phyloP scores from a whole-genome alignment of 2,329 filamentous ascomycete species.

The Metarhizium guizhouense region DNA sequence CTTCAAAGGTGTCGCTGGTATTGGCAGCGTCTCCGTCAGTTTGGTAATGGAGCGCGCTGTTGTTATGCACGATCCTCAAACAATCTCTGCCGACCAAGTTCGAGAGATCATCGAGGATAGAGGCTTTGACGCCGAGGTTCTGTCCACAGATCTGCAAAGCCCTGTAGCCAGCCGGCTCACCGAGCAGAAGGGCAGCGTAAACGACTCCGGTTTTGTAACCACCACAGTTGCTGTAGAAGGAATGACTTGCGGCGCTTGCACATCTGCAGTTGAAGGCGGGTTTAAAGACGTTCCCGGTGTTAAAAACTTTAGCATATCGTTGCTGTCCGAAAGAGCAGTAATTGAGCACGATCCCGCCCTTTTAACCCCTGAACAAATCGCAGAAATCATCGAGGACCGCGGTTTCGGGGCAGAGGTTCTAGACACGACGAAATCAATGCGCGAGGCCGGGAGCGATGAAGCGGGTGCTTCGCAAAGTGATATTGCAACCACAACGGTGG shows the following conservation, averaged over 20 bases:
- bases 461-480: slow-evolving; percentile 23
- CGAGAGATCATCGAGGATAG: slow-evolving; percentile 83
- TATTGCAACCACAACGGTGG: slow-evolving; percentile 68
- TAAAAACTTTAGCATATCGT: slow-evolving; percentile 69
- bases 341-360: slow-evolving; percentile 64
- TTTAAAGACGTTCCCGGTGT: slow-evolving; percentile 69
- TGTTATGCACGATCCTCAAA: slow-evolving; percentile 73
- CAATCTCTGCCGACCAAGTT: slow-evolving; percentile 65
- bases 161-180: slow-evolving; percentile 32
- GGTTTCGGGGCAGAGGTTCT: slow-evolving; percentile 76
- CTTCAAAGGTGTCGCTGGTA: slow-evolving; percentile 73
- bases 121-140: slow-evolving; percentile 83
- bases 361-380: slow-evolving; percentile 42
- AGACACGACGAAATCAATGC: slow-evolving; percentile 50
- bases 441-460: slow-evolving; percentile 15
- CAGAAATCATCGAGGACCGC: slow-evolving; percentile 56
- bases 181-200: slow-evolving; percentile 25
- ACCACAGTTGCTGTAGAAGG: slow-evolving; percentile 75
- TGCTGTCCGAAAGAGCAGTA: slow-evolving; percentile 77
- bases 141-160: slow-evolving; percentile 67
- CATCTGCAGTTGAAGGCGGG: slow-evolving; percentile 72
- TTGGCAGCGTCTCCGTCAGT: slow-evolving; percentile 82
- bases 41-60: slow-evolving; percentile 95
- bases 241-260: slow-evolving; percentile 89
- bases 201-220: slow-evolving; percentile 40